These are phyloP conservation scores for Eleusine coracana DNA, from an alignment of 176 grass and related monocot genomes.

Conservation along the genomic window DNA sequence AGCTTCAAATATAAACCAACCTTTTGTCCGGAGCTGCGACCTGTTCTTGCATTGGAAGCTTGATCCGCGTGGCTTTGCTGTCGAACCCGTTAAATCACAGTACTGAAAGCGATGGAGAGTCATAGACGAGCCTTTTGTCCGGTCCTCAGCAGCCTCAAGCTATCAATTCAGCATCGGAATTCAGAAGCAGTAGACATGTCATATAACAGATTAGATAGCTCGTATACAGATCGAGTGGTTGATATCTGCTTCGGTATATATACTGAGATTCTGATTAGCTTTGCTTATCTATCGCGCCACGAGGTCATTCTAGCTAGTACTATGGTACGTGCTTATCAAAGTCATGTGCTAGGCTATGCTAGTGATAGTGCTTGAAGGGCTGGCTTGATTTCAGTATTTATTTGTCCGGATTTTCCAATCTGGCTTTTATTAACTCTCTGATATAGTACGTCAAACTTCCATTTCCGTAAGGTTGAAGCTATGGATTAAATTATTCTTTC, in stretches of 20 bases:
- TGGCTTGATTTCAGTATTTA: too few relatives aligned
- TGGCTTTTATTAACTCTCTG: too few relatives aligned
- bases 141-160: background rate
- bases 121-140: background rate
- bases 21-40: background rate
- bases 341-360: too few relatives aligned
- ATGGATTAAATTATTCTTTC: too few relatives aligned
- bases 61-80: background rate
- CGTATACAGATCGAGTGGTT: background rate
- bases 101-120: background rate
- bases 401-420: too few relatives aligned
- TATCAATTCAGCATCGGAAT: background rate
- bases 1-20: background rate
- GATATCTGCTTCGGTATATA: background rate
- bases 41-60: constrained; percentile 2
- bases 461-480: too few relatives aligned
- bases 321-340: background rate
- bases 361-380: too few relatives aligned
- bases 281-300: too few relatives aligned
- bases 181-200: background rate
- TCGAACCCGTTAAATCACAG: background rate
- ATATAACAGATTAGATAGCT: too few relatives aligned
- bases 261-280: too few relatives aligned
- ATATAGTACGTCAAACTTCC: too few relatives aligned
- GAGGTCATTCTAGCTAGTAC: too few relatives aligned